Evolutionary conservation across 306 rosid species (phyloP).

Genomic region (Malus sylvestris): DNA sequence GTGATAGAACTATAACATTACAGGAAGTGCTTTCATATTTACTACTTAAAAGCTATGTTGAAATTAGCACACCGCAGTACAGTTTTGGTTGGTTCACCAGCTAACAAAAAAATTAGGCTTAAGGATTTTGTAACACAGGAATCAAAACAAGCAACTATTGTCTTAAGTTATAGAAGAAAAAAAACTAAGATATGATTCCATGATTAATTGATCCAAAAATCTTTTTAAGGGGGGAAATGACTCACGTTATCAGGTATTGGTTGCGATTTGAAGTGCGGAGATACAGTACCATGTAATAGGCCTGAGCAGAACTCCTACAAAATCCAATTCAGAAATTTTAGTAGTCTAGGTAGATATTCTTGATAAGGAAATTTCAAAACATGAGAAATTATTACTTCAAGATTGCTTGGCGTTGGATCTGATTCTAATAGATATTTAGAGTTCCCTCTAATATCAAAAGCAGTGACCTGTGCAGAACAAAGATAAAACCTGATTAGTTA

Average conservation of each 20-base stretch:
- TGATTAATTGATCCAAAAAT: not conserved
- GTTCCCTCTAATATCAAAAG: constrained; percentile 62
- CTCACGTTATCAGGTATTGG: constrained; percentile 84
- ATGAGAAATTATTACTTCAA: constrained; percentile 45
- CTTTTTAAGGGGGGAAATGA: not conserved
- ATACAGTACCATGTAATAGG: constrained; percentile 56
- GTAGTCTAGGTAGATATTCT: constrained; percentile 4
- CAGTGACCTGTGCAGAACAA: constrained; percentile 55
- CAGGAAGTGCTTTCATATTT: not conserved
- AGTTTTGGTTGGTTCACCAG: not conserved
- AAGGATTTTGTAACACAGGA: not conserved
- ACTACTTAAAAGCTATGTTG: not conserved
- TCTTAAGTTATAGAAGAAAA: not conserved
- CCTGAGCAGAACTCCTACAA: constrained; percentile 67
- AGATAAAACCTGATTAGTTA: constrained; percentile 17
- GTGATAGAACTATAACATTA: not conserved
- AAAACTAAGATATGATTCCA: not conserved
- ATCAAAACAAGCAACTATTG: not conserved
- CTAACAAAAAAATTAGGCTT: not conserved
- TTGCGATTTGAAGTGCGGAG: constrained; percentile 74
- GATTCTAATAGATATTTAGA: constrained; percentile 76
- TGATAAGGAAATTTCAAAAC: not conserved
- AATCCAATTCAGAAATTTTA: constrained; percentile 20
- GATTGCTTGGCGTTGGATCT: constrained; percentile 53
- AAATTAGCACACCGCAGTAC: not conserved